Base-by-base conservation (phyloP, 805 yeast species). In the Metschnikowia gruessii region DNA sequence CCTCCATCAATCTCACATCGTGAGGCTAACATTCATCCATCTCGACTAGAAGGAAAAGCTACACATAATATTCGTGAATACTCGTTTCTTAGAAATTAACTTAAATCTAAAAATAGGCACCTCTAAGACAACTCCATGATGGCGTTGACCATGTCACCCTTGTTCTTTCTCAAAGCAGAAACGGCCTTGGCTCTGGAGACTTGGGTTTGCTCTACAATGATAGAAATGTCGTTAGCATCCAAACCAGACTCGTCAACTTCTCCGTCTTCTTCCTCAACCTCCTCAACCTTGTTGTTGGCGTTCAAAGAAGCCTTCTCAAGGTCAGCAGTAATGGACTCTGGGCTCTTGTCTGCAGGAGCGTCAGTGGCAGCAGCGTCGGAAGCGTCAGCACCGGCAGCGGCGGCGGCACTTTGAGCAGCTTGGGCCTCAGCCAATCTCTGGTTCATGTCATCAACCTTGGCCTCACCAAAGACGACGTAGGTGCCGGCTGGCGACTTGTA, bases 381-480 rank as follows among this genome's bases (percentile, higher is more conserved):
- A 51, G 68, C 24, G 7, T 7, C 24, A 51, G 68, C 24, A 21
- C 24, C 24, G 7, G 24, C 68, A 46, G 69, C 73, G 50, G 68
- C 69, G 53, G 72, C 75, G 56, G 80, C 82, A 71, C 83, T 87
- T 57, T 87, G 87, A 11, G 56, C 56, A 65, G 87, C 87, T 69
- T 84, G 87, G 54, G 87, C 85, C 68, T 83, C 86, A 66, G 86
- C 85, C 72, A 87, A 79, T 79, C 90, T 84, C 74, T 87, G 83
- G 75, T 84, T 82, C 73, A 90, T 76, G 78, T 92, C 96, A 73
- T 92, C 97, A 60, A 87, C 86, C 81, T 89, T 87, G 68, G 97
- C 95, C 76, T 91, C 97, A 76, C 99, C 99, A 64, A 92, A 91
- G 59, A 92, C 97, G 62, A 92, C 84, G 80, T 87, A 94, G 61